Base-by-base conservation (phyloP, 371 early-diverging fungal species). In the Mortierella sp. region DNA sequence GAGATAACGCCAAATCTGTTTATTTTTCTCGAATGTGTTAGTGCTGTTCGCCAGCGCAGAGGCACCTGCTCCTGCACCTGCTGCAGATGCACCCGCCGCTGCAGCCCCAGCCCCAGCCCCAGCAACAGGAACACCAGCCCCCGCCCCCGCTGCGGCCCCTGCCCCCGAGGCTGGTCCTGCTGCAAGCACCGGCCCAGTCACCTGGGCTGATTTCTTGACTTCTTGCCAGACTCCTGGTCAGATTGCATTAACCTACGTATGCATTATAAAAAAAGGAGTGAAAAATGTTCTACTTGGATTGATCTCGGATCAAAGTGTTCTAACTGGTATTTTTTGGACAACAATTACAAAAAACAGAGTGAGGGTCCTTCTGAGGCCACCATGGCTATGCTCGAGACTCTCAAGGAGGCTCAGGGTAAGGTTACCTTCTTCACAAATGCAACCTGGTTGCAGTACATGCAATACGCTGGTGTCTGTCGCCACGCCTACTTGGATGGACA, bases 361-460 rank as follows among this genome's bases (percentile, higher is more conserved):
- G 73, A 78, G 63, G 73, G 78, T 14, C 74, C 74, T 22, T 70
- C 70, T 3, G 78, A 78, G 40, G 74, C 78, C 10, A 78, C 75
- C 30, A 74, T 75, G 72, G 86, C 83, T 51, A 88, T 89, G 54
- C 85, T 88, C 43, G 83, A 88, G 65, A 87, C 87, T 0, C 75
- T 88, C 16, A 87, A 86, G 54, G 84, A 86, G n/a, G 85, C 80
- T 2, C 83, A 88, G n/a, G 88, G 87, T 8, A 83, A 72, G 45
- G 90, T 87, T 18, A 88, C 84, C 16, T 90, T 89, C 72, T 90
- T 90, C 64, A 85, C 87, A 3, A 90, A 88, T 78, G 88, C 90
- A 20, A 87, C 88, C 22, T 89, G 89, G 88, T 51, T 78, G 43
- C 83, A 81, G 40, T 81, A 81, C 57, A 81, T 81, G 75, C 87